phyloP scores from a whole-genome alignment of 177 flowering plant genomes.

The Vitis hybrid region DNA sequence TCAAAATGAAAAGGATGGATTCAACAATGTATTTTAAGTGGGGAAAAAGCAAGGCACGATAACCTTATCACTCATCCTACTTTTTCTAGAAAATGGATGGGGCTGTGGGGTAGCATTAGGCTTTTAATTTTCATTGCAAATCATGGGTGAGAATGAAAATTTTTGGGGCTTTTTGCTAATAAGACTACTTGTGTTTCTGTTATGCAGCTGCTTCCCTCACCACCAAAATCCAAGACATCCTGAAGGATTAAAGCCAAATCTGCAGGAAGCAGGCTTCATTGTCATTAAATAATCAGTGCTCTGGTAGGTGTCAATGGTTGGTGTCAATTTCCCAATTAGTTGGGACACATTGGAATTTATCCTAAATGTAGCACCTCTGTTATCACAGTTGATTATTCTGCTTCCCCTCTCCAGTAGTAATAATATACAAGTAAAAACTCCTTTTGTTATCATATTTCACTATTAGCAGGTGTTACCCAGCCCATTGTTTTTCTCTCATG shows the following conservation, averaged over 20 bases:
- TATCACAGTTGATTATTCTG: too few relatives aligned
- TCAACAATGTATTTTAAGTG: too few relatives aligned
- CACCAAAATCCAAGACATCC: slow-evolving; percentile 57
- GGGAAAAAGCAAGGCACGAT: too few relatives aligned
- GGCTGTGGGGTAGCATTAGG: background rate
- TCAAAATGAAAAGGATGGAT: too few relatives aligned
- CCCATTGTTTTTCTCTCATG: too few relatives aligned
- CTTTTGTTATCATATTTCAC: too few relatives aligned
- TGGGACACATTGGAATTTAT: background rate
- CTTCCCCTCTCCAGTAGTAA: too few relatives aligned
- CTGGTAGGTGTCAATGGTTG: background rate
- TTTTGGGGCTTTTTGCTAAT: background rate
- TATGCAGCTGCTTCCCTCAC: slow-evolving; percentile 77
- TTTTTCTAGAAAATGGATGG: too few relatives aligned
- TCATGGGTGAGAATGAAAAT: background rate
- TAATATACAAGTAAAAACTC: too few relatives aligned
- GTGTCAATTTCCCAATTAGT: slow-evolving; percentile 3
- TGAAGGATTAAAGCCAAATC: slow-evolving; percentile 24
- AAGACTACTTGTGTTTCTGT: background rate
- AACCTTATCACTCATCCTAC: too few relatives aligned
- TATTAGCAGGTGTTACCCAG: too few relatives aligned
- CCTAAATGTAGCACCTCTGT: too few relatives aligned
- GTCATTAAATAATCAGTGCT: slow-evolving; percentile 14
- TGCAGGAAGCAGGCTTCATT: slow-evolving; percentile 11
- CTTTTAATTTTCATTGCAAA: background rate